A percentile compares a stretch with the other conserved stretches of the same genome.
phyloP scores from a whole-genome alignment of 306 rosid species.

The Quercus gilva region DNA sequence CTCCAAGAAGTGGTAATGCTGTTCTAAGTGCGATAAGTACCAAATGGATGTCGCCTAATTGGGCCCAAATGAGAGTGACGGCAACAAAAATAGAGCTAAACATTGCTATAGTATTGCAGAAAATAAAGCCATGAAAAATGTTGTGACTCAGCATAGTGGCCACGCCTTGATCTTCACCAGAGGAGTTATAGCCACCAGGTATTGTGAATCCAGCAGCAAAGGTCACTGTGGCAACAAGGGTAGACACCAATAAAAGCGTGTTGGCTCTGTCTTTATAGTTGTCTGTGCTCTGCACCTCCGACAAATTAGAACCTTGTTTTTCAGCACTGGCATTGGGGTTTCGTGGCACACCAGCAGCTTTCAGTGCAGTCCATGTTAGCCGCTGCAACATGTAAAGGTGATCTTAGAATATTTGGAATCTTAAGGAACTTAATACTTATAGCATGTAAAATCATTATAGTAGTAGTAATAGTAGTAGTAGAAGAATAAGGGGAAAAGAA shows the following conservation, averaged over 20 bases:
- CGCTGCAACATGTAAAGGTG: background rate
- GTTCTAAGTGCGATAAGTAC: background rate
- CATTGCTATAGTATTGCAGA: conserved; percentile 30
- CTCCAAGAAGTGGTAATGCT: conserved; percentile 24
- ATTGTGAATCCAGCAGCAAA: conserved; percentile 34
- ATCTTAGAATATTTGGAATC: too few species aligned
- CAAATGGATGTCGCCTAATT: conserved; percentile 10
- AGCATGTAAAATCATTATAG: too few species aligned
- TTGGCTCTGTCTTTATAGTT: conserved; percentile 13
- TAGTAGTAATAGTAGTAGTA: too few species aligned
- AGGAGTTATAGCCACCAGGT: conserved; percentile 11
- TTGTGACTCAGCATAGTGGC: background rate
- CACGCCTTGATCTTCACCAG: background rate
- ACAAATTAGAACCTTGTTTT: background rate
- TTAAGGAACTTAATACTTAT: too few species aligned
- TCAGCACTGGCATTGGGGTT: background rate
- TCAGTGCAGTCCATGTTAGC: conserved; percentile 18
- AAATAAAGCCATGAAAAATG: conserved; percentile 15
- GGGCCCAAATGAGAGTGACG: conserved; percentile 32
- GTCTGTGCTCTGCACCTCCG: background rate
- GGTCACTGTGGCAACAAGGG: conserved; percentile 27
- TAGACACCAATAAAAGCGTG: conserved; percentile 22
- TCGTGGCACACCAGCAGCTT: conserved; percentile 1
- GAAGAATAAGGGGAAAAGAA: too few species aligned
- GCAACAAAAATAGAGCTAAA: conserved; percentile 22